Conservation (phyloP, 352 stramenopile genomes). For the Aphanomyces astaci region DNA sequence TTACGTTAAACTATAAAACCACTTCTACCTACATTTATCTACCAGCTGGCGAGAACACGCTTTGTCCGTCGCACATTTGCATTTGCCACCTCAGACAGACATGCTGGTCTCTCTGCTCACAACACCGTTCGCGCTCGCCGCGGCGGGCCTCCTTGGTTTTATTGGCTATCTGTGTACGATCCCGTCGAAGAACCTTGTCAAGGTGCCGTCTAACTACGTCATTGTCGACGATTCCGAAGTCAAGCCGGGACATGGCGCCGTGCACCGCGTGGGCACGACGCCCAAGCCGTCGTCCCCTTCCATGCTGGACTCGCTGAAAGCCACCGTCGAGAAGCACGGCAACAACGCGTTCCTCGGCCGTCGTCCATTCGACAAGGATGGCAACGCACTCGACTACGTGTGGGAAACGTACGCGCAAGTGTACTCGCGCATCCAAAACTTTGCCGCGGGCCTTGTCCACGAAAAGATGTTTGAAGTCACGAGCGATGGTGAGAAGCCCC, state of each 20-base stretch:
- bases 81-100: neutral
- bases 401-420: slow-evolving; percentile 59
- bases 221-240: neutral
- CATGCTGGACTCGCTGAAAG: slow-evolving; percentile 9
- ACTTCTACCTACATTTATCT: too few relatives aligned
- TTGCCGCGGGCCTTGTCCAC: slow-evolving; percentile 40
- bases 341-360: slow-evolving; percentile 9
- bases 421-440: slow-evolving; percentile 29
- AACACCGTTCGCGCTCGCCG: neutral
- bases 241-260: slow-evolving; percentile 5
- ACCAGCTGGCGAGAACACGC: neutral
- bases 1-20: too few relatives aligned
- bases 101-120: neutral
- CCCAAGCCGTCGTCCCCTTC: neutral
- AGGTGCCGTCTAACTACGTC: neutral
- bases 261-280: neutral
- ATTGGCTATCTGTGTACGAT: neutral
- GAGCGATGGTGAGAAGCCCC: slow-evolving; percentile 43
- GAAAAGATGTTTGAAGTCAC: slow-evolving; percentile 33
- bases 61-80: neutral
- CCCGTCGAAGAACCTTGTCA: neutral
- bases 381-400: slow-evolving; percentile 31
- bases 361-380: slow-evolving; percentile 24
- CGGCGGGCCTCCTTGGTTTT: neutral
- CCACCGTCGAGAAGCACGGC: neutral